Conservation (phyloP, 371 early-diverging fungal genomes). For the Zancudomyces culisetae region DNA sequence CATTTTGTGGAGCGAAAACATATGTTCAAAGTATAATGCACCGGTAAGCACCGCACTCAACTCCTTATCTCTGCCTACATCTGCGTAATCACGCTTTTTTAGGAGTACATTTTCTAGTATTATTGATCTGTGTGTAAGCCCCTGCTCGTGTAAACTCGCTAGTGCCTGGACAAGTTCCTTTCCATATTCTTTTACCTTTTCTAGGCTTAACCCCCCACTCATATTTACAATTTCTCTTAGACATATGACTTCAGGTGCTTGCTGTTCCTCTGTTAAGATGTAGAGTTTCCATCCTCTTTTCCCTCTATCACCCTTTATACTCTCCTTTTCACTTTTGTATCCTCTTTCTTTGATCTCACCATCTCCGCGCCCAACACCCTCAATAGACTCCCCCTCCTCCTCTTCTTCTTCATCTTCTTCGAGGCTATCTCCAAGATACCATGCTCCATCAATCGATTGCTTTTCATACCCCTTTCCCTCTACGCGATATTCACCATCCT, state of each 20-base stretch:
- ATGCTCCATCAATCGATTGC: too few relatives aligned
- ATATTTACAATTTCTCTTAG: conserved; percentile 16
- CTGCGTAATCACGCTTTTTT: conserved; percentile 11
- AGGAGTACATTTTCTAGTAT: conserved; percentile 26
- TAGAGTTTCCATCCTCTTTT: conserved; percentile 12
- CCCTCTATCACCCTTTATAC: too few relatives aligned
- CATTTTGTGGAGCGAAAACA: conserved; percentile 23
- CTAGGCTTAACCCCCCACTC: conserved; percentile 13
- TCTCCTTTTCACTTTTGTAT: too few relatives aligned
- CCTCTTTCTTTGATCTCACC: conserved; percentile 1
- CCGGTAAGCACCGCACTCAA: conserved; percentile 25
- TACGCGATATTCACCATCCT: neutral
- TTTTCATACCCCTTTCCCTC: too few relatives aligned
- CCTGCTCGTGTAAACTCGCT: conserved; percentile 17
- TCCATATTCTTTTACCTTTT: conserved; percentile 14
- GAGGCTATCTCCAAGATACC: too few relatives aligned
- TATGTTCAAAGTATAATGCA: conserved; percentile 24
- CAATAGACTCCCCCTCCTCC: neutral
- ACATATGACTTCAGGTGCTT: conserved; percentile 12
- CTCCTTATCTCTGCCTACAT: conserved; percentile 1
- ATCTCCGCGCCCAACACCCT: neutral
- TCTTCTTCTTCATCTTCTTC: neutral
- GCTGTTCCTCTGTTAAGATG: conserved; percentile 17
- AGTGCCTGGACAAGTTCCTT: conserved; percentile 15
- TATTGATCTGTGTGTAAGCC: conserved; percentile 22